These are phyloP conservation scores for Priceomyces melissophilus DNA, from an alignment of 805 yeast species.

Conservation along the genomic window DNA sequence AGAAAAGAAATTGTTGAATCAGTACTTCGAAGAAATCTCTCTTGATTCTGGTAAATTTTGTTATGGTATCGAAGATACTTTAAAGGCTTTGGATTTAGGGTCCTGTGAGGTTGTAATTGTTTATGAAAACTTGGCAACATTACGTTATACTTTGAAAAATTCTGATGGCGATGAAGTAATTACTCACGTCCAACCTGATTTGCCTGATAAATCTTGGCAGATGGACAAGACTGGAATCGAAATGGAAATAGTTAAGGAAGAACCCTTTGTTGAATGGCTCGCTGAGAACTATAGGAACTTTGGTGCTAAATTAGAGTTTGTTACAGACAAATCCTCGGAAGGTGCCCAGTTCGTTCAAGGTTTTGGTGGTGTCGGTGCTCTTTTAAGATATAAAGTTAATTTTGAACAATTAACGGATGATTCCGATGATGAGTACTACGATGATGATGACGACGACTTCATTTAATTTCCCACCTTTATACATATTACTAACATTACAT, in stretches of 20 bases:
- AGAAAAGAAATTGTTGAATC: constrained; percentile 91
- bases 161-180: constrained; percentile 74
- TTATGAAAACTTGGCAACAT: constrained; percentile 82
- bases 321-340: constrained; percentile 93
- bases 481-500: background rate
- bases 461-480: constrained; percentile 15
- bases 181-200: constrained; percentile 68
- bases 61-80: constrained; percentile 94
- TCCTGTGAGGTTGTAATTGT: constrained; percentile 93
- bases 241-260: constrained; percentile 84
- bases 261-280: constrained; percentile 90
- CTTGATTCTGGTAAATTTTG: constrained; percentile 97
- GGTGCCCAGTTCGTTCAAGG: constrained; percentile 98
- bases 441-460: constrained; percentile 63
- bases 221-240: constrained; percentile 89
- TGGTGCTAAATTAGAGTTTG: constrained; percentile 96
- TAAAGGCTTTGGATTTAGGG: constrained; percentile 94
- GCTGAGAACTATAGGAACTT: constrained; percentile 93
- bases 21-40: constrained; percentile 94
- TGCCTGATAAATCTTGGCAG: constrained; percentile 71
- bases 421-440: constrained; percentile 79
- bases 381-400: constrained; percentile 93
- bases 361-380: constrained; percentile 98
- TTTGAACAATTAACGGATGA: constrained; percentile 93
- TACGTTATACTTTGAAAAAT: constrained; percentile 82